Evolutionary conservation across 306 rosid species (phyloP).

Genomic region (Sicyos edulis): DNA sequence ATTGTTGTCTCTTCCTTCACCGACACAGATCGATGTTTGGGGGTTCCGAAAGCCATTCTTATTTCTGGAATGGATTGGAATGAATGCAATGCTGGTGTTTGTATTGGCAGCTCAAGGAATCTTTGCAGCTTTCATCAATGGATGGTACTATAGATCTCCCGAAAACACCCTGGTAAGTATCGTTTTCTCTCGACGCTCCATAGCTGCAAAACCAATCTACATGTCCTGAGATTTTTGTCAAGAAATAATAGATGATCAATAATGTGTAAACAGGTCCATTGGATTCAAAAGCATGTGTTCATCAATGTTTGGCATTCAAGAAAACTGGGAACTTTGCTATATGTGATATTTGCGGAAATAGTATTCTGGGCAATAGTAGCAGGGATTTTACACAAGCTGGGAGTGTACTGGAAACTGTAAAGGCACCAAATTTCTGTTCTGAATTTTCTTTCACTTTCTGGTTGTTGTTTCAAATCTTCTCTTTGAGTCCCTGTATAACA

Average conservation of each 20-base stretch:
- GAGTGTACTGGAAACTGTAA: constrained; percentile 68
- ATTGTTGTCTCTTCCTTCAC: not conserved
- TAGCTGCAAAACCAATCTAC: not conserved
- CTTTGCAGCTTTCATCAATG: constrained; percentile 82
- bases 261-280: constrained; percentile 41
- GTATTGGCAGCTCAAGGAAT: constrained; percentile 86
- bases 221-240: not conserved
- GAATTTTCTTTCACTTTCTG: not conserved
- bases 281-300: constrained; percentile 61
- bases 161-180: constrained; percentile 45
- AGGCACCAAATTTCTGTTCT: not conserved
- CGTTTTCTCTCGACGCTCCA: not conserved
- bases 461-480: not conserved
- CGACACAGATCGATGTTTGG: constrained; percentile 69
- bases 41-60: constrained; percentile 62
- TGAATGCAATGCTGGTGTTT: constrained; percentile 88
- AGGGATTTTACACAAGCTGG: constrained; percentile 69
- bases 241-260: not conserved
- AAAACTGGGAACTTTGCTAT: constrained; percentile 63
- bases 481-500: not conserved
- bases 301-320: constrained; percentile 62
- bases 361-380: constrained; percentile 71
- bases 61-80: constrained; percentile 87
- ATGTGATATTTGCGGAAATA: constrained; percentile 80
- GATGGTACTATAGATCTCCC: constrained; percentile 60